Evolutionary conservation across 345 rosid genomes (phyloP).

Genomic region (Nasturtium officinale): DNA sequence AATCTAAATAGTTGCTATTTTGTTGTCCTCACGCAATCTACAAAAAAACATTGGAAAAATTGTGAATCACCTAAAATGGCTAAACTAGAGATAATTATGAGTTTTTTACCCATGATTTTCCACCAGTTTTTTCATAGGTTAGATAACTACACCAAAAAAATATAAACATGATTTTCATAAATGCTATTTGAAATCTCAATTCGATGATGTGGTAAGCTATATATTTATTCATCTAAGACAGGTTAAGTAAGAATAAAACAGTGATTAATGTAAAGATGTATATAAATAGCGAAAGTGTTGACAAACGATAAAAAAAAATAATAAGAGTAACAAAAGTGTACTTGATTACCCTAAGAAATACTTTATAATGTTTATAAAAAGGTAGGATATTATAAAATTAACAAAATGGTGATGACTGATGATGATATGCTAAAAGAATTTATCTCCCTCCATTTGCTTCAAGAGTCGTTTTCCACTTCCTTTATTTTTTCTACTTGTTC

Average conservation of each 20-base stretch:
- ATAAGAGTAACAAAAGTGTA: constrained; percentile 17
- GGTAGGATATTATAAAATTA: constrained; percentile 3
- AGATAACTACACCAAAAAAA: background rate
- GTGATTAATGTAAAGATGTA: background rate
- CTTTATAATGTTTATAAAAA: constrained; percentile 17
- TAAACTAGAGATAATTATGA: background rate
- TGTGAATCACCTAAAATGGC: background rate
- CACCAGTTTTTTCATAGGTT: background rate
- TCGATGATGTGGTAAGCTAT: background rate
- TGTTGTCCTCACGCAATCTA: constrained; percentile 23
- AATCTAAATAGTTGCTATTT: constrained; percentile 15
- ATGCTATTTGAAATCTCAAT: background rate
- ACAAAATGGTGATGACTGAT: constrained; percentile 6
- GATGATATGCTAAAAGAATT: constrained; percentile 37
- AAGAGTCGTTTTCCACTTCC: constrained; percentile 34
- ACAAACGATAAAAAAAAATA: background rate
- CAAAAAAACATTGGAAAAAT: background rate
- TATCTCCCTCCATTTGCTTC: constrained; percentile 37
- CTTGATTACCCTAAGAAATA: constrained; percentile 30
- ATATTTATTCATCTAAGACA: background rate
- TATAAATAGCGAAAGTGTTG: constrained; percentile 5
- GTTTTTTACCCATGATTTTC: background rate
- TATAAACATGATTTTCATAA: background rate
- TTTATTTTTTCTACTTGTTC: constrained; percentile 29
- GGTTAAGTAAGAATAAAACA: background rate